Percentiles rank a stretch among this genome's conserved stretches.
These are phyloP conservation scores for Pythium rishiriense DNA, from an alignment of 352 stramenopile genomes.

Conservation along the genomic window DNA sequence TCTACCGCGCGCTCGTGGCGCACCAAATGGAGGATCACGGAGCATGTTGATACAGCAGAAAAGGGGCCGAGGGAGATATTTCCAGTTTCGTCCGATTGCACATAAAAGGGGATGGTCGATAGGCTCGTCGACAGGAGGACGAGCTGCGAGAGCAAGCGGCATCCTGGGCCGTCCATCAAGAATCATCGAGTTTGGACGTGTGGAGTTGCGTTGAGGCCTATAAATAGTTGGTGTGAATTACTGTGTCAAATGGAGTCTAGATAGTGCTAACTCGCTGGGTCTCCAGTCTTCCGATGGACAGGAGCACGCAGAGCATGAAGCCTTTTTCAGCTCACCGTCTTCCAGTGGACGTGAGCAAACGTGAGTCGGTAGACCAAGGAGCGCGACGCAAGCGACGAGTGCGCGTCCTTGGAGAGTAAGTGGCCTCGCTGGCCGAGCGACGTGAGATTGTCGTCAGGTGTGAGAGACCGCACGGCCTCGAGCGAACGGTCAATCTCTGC, in stretches of 20 bases:
- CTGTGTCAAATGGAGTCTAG: too few species aligned
- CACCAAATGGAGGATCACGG: too few species aligned
- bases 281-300: not conserved
- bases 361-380: conserved; percentile 7
- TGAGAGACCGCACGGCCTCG: not conserved
- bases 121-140: too few species aligned
- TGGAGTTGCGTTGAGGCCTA: not conserved
- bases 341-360: not conserved
- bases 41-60: too few species aligned
- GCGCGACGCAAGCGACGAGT: not conserved
- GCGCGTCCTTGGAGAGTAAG: not conserved
- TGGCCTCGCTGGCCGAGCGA: not conserved
- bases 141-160: too few species aligned
- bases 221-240: too few species aligned
- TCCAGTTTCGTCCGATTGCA: too few species aligned
- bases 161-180: not conserved
- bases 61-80: too few species aligned
- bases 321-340: not conserved
- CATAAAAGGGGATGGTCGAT: too few species aligned
- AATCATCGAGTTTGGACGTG: not conserved
- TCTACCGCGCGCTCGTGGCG: too few species aligned
- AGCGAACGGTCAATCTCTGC: not conserved
- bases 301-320: not conserved
- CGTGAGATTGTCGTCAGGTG: not conserved
- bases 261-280: not conserved